These are phyloP conservation scores for Colletotrichum lini DNA, from an alignment of 2,329 filamentous ascomycete species.

Conservation along the genomic window DNA sequence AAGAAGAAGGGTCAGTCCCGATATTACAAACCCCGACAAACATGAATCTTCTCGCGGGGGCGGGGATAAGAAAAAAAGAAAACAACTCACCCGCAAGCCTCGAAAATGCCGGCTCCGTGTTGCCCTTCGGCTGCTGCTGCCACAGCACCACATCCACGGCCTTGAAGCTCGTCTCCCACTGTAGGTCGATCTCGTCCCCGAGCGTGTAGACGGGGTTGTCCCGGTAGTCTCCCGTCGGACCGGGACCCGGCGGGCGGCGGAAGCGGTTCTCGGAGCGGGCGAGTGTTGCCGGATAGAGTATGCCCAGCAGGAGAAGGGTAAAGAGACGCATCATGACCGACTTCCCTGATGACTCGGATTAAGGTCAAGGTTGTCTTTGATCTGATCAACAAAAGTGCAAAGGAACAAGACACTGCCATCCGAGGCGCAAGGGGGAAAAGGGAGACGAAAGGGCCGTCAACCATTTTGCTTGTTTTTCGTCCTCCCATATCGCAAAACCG, in stretches of 20 bases:
- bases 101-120: neutral
- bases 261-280: conserved; percentile 12
- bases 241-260: conserved; percentile 5
- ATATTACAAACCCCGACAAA: too few relatives aligned
- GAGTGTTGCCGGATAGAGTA: neutral
- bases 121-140: neutral
- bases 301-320: neutral
- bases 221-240: conserved; percentile 36
- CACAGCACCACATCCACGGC: neutral
- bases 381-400: neutral
- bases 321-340: neutral
- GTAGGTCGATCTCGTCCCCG: conserved; percentile 45
- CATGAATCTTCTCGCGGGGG: neutral
- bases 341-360: neutral
- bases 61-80: too few relatives aligned
- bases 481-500: neutral
- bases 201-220: conserved; percentile 46
- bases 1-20: neutral
- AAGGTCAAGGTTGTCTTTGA: too few relatives aligned
- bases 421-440: too few relatives aligned
- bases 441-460: neutral
- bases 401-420: neutral
- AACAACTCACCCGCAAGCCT: conserved; percentile 8
- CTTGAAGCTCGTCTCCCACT: conserved; percentile 45
- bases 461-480: neutral